These are phyloP conservation scores for Turnera subulata DNA, from an alignment of 345 rosid species.

Conservation along the genomic window DNA sequence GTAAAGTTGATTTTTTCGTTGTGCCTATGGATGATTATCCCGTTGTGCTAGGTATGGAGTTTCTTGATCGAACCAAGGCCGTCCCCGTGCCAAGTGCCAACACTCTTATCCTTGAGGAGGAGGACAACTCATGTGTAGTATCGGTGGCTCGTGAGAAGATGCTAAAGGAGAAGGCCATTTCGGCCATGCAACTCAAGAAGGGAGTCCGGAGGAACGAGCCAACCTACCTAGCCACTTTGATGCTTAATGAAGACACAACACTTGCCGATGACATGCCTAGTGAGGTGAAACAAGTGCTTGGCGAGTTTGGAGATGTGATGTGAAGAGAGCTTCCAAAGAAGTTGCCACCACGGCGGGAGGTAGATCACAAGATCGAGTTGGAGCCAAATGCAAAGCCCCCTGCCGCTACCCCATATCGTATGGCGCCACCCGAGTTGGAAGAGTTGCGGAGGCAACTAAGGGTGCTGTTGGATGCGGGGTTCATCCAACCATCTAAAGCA, in stretches of 20 bases:
- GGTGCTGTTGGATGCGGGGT: background rate
- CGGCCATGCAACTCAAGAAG: no score
- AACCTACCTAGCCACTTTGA: background rate
- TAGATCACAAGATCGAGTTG: background rate
- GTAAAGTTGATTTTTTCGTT: background rate
- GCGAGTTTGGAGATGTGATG: background rate
- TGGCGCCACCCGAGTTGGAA: conserved; percentile 3
- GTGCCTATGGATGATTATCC: background rate
- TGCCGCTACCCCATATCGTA: conserved; percentile 3
- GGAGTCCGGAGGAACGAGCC: no score
- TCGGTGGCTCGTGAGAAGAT: no score
- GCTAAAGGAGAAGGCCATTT: no score
- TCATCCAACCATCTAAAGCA: background rate
- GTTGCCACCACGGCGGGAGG: background rate
- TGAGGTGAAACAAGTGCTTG: background rate
- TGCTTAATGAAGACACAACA: background rate
- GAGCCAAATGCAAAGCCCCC: background rate
- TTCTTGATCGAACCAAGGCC: background rate
- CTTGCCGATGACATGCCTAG: background rate
- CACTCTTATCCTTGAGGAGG: background rate
- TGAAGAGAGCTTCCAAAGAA: background rate
- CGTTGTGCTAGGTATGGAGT: background rate
- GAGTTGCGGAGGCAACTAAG: background rate
- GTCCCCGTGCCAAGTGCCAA: background rate
- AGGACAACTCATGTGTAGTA: background rate